Evolutionary conservation across 2,329 filamentous ascomycete species (phyloP).

Genomic region (Moelleriella libera): DNA sequence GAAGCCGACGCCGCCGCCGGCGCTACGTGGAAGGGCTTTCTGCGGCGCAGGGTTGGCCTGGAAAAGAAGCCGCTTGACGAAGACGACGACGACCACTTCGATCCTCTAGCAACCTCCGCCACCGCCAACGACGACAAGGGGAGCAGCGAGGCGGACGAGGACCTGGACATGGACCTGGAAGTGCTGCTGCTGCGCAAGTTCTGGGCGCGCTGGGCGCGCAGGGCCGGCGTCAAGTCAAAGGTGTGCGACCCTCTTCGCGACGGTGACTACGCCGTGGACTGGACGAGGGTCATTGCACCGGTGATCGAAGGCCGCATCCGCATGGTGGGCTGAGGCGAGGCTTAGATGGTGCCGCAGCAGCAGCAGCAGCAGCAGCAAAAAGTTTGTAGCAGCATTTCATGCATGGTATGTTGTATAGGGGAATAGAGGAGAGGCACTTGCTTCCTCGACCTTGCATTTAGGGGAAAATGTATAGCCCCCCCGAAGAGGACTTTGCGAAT

Average conservation of each 20-base stretch:
- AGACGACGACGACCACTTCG: slow-evolving; percentile 29
- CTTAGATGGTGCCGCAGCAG: too few species aligned
- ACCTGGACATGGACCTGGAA: slow-evolving; percentile 34
- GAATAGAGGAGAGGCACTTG: too few species aligned
- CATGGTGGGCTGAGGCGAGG: slow-evolving; percentile 18
- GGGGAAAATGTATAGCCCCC: too few species aligned
- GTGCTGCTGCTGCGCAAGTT: slow-evolving; percentile 54
- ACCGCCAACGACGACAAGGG: slow-evolving; percentile 11
- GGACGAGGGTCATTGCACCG: slow-evolving; percentile 71
- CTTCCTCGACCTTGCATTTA: too few species aligned
- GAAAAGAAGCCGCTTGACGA: slow-evolving; percentile 18
- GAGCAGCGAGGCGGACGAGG: slow-evolving; percentile 15
- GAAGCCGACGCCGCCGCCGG: slow-evolving; percentile 8
- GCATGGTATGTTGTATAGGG: too few species aligned
- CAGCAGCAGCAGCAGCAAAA: too few species aligned
- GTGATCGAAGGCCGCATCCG: slow-evolving; percentile 62
- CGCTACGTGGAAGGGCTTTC: slow-evolving; percentile 21
- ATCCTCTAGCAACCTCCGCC: slow-evolving; percentile 5
- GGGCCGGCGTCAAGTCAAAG: slow-evolving; percentile 45
- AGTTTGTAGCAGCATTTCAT: too few species aligned
- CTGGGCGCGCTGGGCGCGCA: slow-evolving; percentile 57
- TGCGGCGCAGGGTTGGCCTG: slow-evolving; percentile 19
- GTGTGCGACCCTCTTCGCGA: slow-evolving; percentile 41
- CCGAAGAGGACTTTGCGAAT: too few species aligned
- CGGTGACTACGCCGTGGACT: slow-evolving; percentile 49